phyloP scores from a whole-genome alignment of 306 rosid genomes.

The Prunus dulcis region DNA sequence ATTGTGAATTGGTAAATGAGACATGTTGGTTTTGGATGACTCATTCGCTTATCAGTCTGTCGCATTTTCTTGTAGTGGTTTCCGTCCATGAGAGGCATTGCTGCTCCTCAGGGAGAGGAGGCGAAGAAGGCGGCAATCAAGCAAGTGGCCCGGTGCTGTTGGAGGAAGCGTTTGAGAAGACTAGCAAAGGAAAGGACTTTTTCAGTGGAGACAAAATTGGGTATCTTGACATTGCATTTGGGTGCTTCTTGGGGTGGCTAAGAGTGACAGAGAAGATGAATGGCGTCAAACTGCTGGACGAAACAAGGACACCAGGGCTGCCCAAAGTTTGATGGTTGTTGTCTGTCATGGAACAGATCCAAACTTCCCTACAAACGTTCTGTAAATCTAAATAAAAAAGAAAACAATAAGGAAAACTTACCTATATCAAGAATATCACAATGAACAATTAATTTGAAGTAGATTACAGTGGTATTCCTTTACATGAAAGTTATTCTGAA shows the following conservation, averaged over 20 bases:
- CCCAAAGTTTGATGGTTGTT: no score
- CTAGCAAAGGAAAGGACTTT: conserved; percentile 52
- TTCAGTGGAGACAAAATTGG: conserved; percentile 55
- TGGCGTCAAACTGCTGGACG: conserved; percentile 43
- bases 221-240: conserved; percentile 50
- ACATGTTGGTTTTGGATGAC: no score
- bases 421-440: no score
- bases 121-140: conserved; percentile 32
- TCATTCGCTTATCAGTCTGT: no score
- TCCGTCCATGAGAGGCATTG: conserved; percentile 35
- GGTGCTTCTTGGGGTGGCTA: conserved; percentile 50
- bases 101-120: conserved; percentile 32
- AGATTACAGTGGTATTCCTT: no score
- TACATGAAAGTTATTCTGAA: no score
- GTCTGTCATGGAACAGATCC: no score
- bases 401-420: no score
- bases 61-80: conserved; percentile 32
- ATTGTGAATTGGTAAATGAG: no score
- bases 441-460: no score
- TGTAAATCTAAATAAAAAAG: no score
- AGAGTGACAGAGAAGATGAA: conserved; percentile 26
- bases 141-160: conserved; percentile 24
- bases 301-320: conserved; percentile 37
- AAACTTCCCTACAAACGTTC: no score
- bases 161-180: conserved; percentile 40